Evolutionary conservation across 148 eudicot genomes (phyloP).

Genomic region (Bassia scoparia): DNA sequence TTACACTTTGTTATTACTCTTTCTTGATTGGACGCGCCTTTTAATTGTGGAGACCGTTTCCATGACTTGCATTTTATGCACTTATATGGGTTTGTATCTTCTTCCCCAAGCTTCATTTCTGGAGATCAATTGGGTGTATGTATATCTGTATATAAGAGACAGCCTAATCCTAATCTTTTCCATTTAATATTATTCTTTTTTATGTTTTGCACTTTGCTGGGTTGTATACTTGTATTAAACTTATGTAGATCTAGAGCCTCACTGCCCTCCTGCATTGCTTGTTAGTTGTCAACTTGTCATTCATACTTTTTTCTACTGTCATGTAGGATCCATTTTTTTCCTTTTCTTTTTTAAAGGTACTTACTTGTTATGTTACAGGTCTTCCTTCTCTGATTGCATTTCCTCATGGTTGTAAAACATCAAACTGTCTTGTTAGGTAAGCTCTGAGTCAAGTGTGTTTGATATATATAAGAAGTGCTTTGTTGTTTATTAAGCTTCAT

Average conservation of each 20-base stretch:
- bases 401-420: conserved; percentile 67
- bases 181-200: neutral
- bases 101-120: neutral
- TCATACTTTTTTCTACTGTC: neutral
- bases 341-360: conserved; percentile 1
- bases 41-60: neutral
- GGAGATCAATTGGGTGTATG: neutral
- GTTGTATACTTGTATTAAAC: neutral
- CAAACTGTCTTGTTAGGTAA: conserved; percentile 67
- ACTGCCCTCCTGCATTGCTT: neutral
- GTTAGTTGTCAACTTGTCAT: too few species aligned
- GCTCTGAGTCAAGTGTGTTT: conserved; percentile 23
- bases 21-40: too few species aligned
- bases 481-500: neutral
- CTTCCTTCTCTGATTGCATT: conserved; percentile 70
- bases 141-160: neutral
- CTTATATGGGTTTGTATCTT: neutral
- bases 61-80: neutral
- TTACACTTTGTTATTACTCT: too few species aligned
- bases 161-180: too few species aligned
- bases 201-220: neutral
- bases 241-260: neutral
- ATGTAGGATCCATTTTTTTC: neutral
- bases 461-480: conserved; percentile 5
- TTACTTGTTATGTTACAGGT: conserved; percentile 39